Percentiles rank a stretch among this genome's conserved stretches.
Conservation (phyloP, 306 rosid genomes). For the Cicer arietinum region DNA sequence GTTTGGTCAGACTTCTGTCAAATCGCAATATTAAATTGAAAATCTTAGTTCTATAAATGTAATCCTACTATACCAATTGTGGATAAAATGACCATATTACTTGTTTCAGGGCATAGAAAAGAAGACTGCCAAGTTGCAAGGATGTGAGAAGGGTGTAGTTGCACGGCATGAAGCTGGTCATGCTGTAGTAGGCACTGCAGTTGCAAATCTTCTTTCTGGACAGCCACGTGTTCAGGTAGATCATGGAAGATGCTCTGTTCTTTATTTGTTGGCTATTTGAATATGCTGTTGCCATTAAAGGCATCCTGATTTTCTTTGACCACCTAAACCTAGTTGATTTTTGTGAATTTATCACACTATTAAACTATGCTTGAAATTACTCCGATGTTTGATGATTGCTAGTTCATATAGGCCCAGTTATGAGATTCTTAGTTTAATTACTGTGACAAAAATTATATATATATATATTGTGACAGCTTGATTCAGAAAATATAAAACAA, state of each 20-base stretch:
- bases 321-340: slow-evolving; percentile 2
- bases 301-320: slow-evolving; percentile 28
- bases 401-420: slow-evolving; percentile 2
- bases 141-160: slow-evolving; percentile 90
- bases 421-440: slow-evolving; percentile 16
- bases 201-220: slow-evolving; percentile 88
- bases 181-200: slow-evolving; percentile 97
- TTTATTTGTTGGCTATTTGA: slow-evolving; percentile 29
- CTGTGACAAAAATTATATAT: slow-evolving; percentile 1
- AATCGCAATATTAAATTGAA: background rate
- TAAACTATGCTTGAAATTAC: slow-evolving; percentile 5
- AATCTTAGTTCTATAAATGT: slow-evolving; percentile 19
- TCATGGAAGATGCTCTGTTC: slow-evolving; percentile 23
- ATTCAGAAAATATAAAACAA: slow-evolving; percentile 13
- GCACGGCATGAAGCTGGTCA: slow-evolving; percentile 99
- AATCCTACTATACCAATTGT: slow-evolving; percentile 2
- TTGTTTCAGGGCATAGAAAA: slow-evolving; percentile 89
- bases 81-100: slow-evolving; percentile 46
- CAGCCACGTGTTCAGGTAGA: slow-evolving; percentile 96
- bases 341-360: slow-evolving; percentile 16
- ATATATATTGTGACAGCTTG: background rate
- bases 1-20: slow-evolving; percentile 20
- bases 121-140: slow-evolving; percentile 91
- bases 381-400: slow-evolving; percentile 24
- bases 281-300: slow-evolving; percentile 11